Percentiles rank a stretch among this genome's conserved stretches.
Conservation (phyloP, 805 yeast genomes). For the Candida patagonica region DNA sequence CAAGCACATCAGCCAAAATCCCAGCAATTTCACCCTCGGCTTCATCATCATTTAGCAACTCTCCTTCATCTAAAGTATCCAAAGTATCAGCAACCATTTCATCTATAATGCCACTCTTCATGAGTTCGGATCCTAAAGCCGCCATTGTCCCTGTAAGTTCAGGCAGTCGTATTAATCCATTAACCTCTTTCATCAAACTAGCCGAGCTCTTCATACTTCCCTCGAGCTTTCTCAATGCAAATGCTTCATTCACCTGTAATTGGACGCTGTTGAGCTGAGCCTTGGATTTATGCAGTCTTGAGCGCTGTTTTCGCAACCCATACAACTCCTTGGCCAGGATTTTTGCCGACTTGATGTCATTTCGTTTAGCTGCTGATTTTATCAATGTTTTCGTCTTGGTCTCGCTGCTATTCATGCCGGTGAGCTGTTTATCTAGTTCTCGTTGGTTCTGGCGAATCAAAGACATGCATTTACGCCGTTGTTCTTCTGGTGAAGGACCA, state of each 20-base stretch:
- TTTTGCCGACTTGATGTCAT: conserved; percentile 66
- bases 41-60: conserved; percentile 34
- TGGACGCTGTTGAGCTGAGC: conserved; percentile 80
- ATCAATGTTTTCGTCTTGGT: conserved; percentile 72
- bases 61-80: conserved; percentile 58
- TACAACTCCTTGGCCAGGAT: conserved; percentile 76
- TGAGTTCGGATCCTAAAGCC: conserved; percentile 75
- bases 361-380: conserved; percentile 62
- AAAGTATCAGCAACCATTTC: conserved; percentile 93
- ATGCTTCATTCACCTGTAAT: conserved; percentile 87
- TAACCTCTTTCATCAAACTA: conserved; percentile 80
- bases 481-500: conserved; percentile 93
- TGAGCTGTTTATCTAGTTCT: conserved; percentile 71
- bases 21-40: conserved; percentile 32
- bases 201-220: conserved; percentile 74
- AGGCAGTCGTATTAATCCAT: conserved; percentile 66
- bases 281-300: conserved; percentile 65
- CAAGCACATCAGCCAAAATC: conserved; percentile 32
- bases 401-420: conserved; percentile 48
- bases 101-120: conserved; percentile 59
- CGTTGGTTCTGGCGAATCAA: conserved; percentile 77
- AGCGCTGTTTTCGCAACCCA: conserved; percentile 62
- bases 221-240: conserved; percentile 73
- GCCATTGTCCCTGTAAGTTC: conserved; percentile 75
- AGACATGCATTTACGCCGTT: conserved; percentile 67